These are phyloP conservation scores for Zostera marina DNA, from an alignment of 116 monocot genomes.

Conservation along the genomic window DNA sequence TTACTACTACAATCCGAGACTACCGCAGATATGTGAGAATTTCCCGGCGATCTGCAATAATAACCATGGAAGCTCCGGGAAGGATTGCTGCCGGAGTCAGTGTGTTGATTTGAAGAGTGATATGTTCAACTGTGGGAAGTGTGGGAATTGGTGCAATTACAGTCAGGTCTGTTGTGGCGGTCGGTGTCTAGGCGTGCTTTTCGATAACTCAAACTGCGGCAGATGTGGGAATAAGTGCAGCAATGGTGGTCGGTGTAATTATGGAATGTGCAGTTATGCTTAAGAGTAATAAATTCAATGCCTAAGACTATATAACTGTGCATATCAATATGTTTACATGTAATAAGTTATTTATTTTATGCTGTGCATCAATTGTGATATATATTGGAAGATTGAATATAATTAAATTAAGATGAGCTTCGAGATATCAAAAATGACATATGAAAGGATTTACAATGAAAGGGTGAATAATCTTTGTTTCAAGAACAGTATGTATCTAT, in stretches of 20 bases:
- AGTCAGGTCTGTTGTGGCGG: slow-evolving; percentile 18
- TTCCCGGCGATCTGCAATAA: slow-evolving; percentile 16
- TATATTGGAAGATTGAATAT: too few species aligned
- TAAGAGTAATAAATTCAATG: too few species aligned
- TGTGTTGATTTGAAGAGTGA: slow-evolving; percentile 27
- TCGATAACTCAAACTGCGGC: slow-evolving; percentile 34
- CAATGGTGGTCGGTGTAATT: slow-evolving; percentile 5
- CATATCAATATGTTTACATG: too few species aligned
- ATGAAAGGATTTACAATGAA: too few species aligned
- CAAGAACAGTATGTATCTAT: too few species aligned
- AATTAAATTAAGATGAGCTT: too few species aligned
- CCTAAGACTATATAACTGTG: too few species aligned
- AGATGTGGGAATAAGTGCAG: slow-evolving; percentile 32
- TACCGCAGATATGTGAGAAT: slow-evolving; percentile 11
- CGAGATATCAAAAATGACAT: too few species aligned
- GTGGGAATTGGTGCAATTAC: slow-evolving; percentile 18
- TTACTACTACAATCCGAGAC: not conserved
- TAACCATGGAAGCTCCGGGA: not conserved
- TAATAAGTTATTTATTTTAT: too few species aligned
- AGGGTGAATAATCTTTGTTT: too few species aligned
- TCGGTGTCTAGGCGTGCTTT: slow-evolving; percentile 23
- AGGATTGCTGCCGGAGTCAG: slow-evolving; percentile 23
- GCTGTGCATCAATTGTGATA: too few species aligned
- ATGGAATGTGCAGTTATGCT: slow-evolving; percentile 19
- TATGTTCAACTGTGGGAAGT: slow-evolving; percentile 22